Conservation (phyloP, 2,329 filamentous ascomycete genomes). For the Alternaria metachromatica region DNA sequence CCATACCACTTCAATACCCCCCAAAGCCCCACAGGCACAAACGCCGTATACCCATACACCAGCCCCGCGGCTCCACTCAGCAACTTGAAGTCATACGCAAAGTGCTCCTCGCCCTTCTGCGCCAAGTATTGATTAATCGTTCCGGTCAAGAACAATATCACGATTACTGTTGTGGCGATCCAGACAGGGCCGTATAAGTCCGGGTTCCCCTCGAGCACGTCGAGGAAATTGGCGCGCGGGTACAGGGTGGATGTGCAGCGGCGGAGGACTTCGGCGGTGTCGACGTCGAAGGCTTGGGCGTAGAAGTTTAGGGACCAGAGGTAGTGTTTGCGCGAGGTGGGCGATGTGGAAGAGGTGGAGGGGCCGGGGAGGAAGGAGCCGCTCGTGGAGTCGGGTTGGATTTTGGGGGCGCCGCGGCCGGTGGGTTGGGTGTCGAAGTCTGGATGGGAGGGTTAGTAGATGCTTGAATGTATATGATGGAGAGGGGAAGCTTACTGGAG, state of each 20-base stretch:
- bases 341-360: slow-evolving; percentile 15
- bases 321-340: slow-evolving; percentile 70
- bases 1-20: slow-evolving; percentile 93
- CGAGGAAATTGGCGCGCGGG: slow-evolving; percentile 92
- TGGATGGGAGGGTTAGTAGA: slow-evolving; percentile 30
- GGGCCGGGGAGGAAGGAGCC: slow-evolving; percentile 49
- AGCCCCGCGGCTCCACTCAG: slow-evolving; percentile 89
- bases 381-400: slow-evolving; percentile 50
- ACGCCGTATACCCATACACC: slow-evolving; percentile 87
- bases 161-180: slow-evolving; percentile 96
- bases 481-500: slow-evolving; percentile 63
- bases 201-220: slow-evolving; percentile 94
- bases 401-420: slow-evolving; percentile 54
- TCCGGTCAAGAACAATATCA: slow-evolving; percentile 93
- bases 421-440: slow-evolving; percentile 71
- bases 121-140: slow-evolving; percentile 92
- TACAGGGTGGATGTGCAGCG: slow-evolving; percentile 90
- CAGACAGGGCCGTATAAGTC: slow-evolving; percentile 97
- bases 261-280: slow-evolving; percentile 85
- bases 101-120: slow-evolving; percentile 69
- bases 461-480: background rate
- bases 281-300: slow-evolving; percentile 97
- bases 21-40: slow-evolving; percentile 87
- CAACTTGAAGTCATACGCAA: slow-evolving; percentile 89
- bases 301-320: slow-evolving; percentile 95